A percentile compares a stretch with the other conserved stretches of the same genome.
Conservation (phyloP, 2,329 filamentous ascomycete genomes). For the Thielaviopsis populi region DNA sequence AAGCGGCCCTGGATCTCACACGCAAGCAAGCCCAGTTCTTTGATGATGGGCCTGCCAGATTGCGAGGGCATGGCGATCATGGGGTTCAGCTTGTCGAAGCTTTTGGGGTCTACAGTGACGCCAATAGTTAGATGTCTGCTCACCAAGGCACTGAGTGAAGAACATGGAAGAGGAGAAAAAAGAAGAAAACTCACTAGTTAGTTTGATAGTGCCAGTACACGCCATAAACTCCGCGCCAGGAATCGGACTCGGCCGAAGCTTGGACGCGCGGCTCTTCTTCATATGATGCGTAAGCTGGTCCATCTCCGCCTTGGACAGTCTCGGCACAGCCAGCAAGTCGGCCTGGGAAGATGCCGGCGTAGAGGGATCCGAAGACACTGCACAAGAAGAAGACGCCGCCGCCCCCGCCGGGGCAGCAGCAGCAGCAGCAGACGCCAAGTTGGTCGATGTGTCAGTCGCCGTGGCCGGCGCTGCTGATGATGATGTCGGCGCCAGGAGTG, state of each 20-base stretch:
- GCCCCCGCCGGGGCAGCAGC: background rate
- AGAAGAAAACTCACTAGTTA: conserved; percentile 23
- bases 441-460: background rate
- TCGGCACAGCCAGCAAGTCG: conserved; percentile 22
- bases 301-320: conserved; percentile 19
- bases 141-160: background rate
- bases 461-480: background rate
- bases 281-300: conserved; percentile 26
- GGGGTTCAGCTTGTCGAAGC: conserved; percentile 31
- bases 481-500: background rate
- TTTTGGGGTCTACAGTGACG: conserved; percentile 25
- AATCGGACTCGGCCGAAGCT: conserved; percentile 27
- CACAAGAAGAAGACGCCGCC: conserved; percentile 17
- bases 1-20: conserved; percentile 33
- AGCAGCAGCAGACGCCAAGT: background rate
- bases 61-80: conserved; percentile 29
- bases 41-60: conserved; percentile 27
- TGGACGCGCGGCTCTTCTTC: conserved; percentile 27
- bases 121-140: background rate
- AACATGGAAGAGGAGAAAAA: background rate
- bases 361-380: background rate
- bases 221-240: conserved; percentile 28
- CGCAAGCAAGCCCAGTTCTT: conserved; percentile 27
- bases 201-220: conserved; percentile 27
- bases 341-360: conserved; percentile 20